These are phyloP conservation scores for Seiridium cupressi DNA, from an alignment of 2,329 filamentous ascomycete species.

Conservation along the genomic window DNA sequence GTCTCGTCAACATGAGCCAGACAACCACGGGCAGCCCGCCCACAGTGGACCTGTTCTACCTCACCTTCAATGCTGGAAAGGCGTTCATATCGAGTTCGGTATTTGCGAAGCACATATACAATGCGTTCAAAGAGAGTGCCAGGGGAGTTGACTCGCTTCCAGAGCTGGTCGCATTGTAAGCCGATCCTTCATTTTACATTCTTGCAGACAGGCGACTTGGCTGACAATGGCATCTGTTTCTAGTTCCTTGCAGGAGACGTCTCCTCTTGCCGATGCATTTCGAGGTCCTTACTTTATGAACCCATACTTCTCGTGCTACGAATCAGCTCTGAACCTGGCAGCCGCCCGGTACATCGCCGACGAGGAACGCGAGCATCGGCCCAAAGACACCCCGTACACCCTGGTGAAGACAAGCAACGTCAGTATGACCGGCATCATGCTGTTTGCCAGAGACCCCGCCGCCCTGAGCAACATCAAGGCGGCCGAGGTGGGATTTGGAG, in stretches of 20 bases:
- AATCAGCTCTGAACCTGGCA: slow-evolving; percentile 69
- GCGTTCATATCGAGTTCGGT: slow-evolving; percentile 64
- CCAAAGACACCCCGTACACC: slow-evolving; percentile 54
- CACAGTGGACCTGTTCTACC: slow-evolving; percentile 68
- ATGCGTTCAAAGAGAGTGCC: slow-evolving; percentile 48
- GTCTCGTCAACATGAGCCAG: too few relatives aligned
- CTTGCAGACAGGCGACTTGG: background rate
- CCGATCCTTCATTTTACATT: slow-evolving; percentile 10
- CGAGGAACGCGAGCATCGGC: slow-evolving; percentile 15
- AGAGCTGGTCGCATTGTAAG: slow-evolving; percentile 58
- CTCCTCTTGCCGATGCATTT: slow-evolving; percentile 80
- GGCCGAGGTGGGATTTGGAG: slow-evolving; percentile 81
- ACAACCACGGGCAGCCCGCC: slow-evolving; percentile 38
- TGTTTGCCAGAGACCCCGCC: slow-evolving; percentile 69
- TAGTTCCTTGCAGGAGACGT: slow-evolving; percentile 85
- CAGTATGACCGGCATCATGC: slow-evolving; percentile 86
- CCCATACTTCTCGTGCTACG: slow-evolving; percentile 72
- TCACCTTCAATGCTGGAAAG: slow-evolving; percentile 90
- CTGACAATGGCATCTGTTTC: slow-evolving; percentile 16
- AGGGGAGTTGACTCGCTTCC: slow-evolving; percentile 38
- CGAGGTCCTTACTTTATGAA: slow-evolving; percentile 77
- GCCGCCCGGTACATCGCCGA: slow-evolving; percentile 39
- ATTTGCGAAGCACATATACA: slow-evolving; percentile 70
- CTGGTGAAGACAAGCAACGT: slow-evolving; percentile 71
- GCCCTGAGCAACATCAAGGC: slow-evolving; percentile 66